These are phyloP conservation scores for Cercospora sojina DNA, from an alignment of 2,329 filamentous ascomycete species.

Conservation along the genomic window DNA sequence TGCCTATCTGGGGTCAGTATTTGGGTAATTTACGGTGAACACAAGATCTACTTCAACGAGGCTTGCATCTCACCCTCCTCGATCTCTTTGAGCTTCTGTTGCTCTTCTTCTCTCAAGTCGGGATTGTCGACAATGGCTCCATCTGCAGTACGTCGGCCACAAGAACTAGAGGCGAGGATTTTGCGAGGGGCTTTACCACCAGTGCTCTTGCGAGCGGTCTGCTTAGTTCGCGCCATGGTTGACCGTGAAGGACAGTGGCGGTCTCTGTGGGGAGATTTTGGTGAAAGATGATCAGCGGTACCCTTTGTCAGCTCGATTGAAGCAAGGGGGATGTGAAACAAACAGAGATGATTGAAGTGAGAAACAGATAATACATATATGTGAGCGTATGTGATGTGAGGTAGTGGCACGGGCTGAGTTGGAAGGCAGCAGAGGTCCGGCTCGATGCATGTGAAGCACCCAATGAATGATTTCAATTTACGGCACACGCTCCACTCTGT, in stretches of 20 bases:
- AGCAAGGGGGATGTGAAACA: not conserved
- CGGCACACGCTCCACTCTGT: not conserved
- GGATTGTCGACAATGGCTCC: constrained; percentile 23
- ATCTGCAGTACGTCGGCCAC: constrained; percentile 2
- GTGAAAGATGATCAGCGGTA: not conserved
- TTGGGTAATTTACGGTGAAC: not conserved
- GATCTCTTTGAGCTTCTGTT: constrained; percentile 30
- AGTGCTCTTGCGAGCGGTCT: constrained; percentile 22
- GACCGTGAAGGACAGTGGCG: not conserved
- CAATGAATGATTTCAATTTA: not conserved
- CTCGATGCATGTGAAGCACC: not conserved
- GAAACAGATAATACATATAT: not conserved
- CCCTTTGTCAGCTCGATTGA: too few species aligned
- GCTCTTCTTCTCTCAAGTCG: constrained; percentile 28
- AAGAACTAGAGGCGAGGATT: not conserved
- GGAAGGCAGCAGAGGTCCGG: not conserved
- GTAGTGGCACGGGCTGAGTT: not conserved
- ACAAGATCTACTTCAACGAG: constrained; percentile 17
- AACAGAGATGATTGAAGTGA: not conserved
- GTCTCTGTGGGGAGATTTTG: not conserved
- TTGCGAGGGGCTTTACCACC: constrained; percentile 12
- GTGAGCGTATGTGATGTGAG: not conserved
- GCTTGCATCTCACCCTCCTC: constrained; percentile 33
- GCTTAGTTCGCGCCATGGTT: constrained; percentile 25
- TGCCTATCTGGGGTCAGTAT: constrained; percentile 21